Base-by-base conservation (phyloP, 2,329 filamentous ascomycete genomes). In the Colletotrichum sansevieriae region DNA sequence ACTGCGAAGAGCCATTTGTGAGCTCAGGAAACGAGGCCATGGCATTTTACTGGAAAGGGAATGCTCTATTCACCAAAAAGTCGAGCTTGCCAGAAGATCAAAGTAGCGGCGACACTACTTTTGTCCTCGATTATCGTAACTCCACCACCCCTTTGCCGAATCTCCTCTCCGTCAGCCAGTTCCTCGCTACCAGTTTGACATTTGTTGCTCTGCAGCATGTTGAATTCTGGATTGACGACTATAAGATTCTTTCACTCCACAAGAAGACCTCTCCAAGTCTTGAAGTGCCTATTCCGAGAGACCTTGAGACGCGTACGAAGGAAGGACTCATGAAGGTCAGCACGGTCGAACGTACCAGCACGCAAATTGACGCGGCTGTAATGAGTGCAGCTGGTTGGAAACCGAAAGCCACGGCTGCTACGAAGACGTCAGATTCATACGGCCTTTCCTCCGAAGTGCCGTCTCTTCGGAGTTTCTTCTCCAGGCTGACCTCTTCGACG, bases 31-130 rank as follows among this genome's bases (percentile, higher is more conserved):
- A 87, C 71, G 91, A 97, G 80, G 95, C 94, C 43, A 98, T 99
- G 93, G 95, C 95, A 0, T 99, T 99, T 77, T 99, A 98, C 83
- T 99, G 96, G 97, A 98, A 98, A 79, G 95, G 92, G n/a, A 98
- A 98, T 78, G 93, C 94, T 5, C 86, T 99, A 2, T 98, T 97
- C 78, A 99, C 97, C 25, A 92, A 95, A 74, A 93, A 94, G 73
- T 86, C 96, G 22, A 90, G 90, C 72, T 82, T 98, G 8, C 90
- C 92, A 1, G 84, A 88, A 52, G 88, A 88, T 25, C 86, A 94
- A 75, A 81, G 85, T 15, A 91, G 85, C 63, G 83, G 84, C 37
- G 88, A 95, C 74, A 99, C 97, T 2, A 92, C 91, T n/a, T 99
- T 99, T 77, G 90, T 98, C 54, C 86, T 99, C 54, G 95, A 98